phyloP scores from a whole-genome alignment of 441 rosid species.

The Aquilaria agallochum region DNA sequence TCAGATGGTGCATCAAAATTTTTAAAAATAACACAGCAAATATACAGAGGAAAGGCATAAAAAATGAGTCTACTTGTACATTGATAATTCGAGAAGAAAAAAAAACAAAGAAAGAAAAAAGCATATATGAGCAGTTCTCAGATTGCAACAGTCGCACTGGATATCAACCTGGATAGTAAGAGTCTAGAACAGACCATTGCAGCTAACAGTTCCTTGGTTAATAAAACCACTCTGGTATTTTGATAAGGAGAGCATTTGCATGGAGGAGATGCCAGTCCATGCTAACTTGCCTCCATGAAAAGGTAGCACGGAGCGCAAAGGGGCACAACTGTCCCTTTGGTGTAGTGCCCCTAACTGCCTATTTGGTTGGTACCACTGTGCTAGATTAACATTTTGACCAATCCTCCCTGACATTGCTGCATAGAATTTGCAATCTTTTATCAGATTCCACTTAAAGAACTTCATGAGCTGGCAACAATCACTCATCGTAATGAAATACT shows the following conservation, averaged over 20 bases:
- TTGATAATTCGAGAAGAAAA: not conserved
- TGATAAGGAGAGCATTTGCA: constrained; percentile 49
- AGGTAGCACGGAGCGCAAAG: constrained; percentile 58
- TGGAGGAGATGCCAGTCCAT: constrained; percentile 72
- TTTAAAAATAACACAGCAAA: constrained; percentile 3
- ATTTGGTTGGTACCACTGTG: constrained; percentile 57
- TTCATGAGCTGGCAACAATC: no score
- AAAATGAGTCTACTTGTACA: not conserved
- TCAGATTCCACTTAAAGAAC: constrained; percentile 25
- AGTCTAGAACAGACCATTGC: constrained; percentile 97
- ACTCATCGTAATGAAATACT: no score
- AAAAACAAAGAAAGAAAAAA: constrained; percentile 5
- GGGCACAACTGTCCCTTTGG: constrained; percentile 55
- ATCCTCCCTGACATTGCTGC: constrained; percentile 84
- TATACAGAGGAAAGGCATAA: not conserved
- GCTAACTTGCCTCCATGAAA: constrained; percentile 74
- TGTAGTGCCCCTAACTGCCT: constrained; percentile 59
- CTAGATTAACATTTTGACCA: constrained; percentile 75
- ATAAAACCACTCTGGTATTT: constrained; percentile 58
- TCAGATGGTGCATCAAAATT: no score
- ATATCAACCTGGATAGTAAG: constrained; percentile 49
- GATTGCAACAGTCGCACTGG: constrained; percentile 21
- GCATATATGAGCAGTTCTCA: constrained; percentile 9
- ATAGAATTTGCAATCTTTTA: constrained; percentile 41
- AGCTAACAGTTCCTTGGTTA: constrained; percentile 54